Evolutionary conservation across 2,329 filamentous ascomycete species (phyloP), one percentile per base, ranked within the genome.

Genomic region (Chrysoporthe deuterocubensis): DNA sequence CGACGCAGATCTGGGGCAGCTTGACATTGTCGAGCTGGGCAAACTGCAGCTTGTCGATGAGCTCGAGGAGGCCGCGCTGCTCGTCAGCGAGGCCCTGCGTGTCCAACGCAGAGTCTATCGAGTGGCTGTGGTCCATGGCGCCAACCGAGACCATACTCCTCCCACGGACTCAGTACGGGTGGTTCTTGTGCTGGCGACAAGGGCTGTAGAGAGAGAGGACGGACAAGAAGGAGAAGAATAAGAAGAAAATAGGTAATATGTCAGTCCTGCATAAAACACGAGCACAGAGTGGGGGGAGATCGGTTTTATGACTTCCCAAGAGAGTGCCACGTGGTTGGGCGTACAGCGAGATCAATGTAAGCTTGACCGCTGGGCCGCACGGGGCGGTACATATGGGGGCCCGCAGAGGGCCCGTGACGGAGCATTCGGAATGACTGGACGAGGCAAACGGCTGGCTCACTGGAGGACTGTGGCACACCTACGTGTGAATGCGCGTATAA

Each of bases 1-100:
- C 88, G 34, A 90, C 87, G 59, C 90, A 87, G 46, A 90, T 85
- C 73, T 90, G 87, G 0, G 86, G 87, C 0, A 89, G 79, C 59
- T 83, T 81, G 70, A 77, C 75, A 73, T 76, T 76, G 70, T 77
- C 75, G 48, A 77, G 73, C 66, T 77, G 76, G 13, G 76, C 76
- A 63, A 75, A 77, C 65, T 76, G 75, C n/a, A 77, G 76, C 43
- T 75, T 83, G 34, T 83, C 81, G 77, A 81, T 81, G 46, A 86
- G 83, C 70, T 90, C 85, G 52, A 89, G 80, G 50, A 90, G 80
- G 18, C 81, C 81, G 9, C 83, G 80, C 76, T 89, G 86, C 72
- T 89, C 86, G 67, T 82, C 78, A 56, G 82, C 83, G 59, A 85
- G 81, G 69, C 82, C 83, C 71, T 81, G 79, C 64, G 83, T 82